A percentile compares a stretch with the other conserved stretches of the same genome.
phyloP scores from a whole-genome alignment of 257 asterid genomes.

The Capsicum baccatum region DNA sequence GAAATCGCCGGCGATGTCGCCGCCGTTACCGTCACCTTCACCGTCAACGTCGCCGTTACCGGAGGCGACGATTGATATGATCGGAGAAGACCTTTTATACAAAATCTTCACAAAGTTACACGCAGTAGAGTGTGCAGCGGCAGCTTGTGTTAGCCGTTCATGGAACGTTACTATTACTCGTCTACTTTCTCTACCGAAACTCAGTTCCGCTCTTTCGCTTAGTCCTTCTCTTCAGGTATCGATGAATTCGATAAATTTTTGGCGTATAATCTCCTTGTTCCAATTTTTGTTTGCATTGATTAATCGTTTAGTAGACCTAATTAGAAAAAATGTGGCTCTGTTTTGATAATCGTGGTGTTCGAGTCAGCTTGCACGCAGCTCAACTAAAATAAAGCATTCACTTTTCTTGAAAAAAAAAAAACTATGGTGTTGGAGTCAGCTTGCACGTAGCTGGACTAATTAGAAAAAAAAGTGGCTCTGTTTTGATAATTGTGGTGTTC shows the following conservation, averaged over 20 bases:
- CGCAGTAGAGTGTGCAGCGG: conserved; percentile 69
- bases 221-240: conserved; percentile 4
- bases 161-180: conserved; percentile 71
- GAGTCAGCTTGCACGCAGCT: no score
- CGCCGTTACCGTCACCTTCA: not conserved
- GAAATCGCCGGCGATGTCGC: not conserved
- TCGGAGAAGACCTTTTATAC: conserved; percentile 70
- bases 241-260: not conserved
- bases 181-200: conserved; percentile 68
- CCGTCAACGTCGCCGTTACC: not conserved
- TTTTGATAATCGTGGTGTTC: not conserved
- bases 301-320: not conserved
- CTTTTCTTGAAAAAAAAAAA: no score
- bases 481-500: no score
- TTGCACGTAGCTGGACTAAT: no score
- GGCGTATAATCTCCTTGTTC: not conserved
- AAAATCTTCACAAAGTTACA: conserved; percentile 69
- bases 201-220: conserved; percentile 70
- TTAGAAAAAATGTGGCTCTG: not conserved
- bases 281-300: not conserved
- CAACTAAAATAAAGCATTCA: no score
- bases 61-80: conserved; percentile 45
- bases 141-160: conserved; percentile 81
- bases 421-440: no score
- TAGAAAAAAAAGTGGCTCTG: no score